Base-by-base conservation (phyloP, 2,329 filamentous ascomycete genomes). In the Botryosphaeria dothidea region DNA sequence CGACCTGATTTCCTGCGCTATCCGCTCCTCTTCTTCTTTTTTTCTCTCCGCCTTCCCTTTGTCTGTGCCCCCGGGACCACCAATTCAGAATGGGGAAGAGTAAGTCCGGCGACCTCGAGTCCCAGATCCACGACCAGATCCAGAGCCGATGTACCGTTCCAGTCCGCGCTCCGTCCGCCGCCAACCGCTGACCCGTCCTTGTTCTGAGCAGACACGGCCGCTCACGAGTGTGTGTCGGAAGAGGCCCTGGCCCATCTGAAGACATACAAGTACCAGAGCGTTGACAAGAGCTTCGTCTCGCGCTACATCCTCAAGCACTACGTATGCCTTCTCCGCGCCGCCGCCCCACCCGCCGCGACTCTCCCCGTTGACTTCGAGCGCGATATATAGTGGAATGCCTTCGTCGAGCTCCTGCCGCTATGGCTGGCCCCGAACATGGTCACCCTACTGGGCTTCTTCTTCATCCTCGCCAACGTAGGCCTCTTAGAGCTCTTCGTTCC, bases 371-470 rank as follows among this genome's bases (percentile, higher is more conserved):
- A 77, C 71, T 65, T 38, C 27, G 31, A 34, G 19, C 46, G 13
- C 45, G 52, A 21, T 71, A 21, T 45, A 73, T 79, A 98, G 94
- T 99, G 95, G 95, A 98, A 97, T 86, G 92, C 89, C 69, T 93
- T 93, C 72, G 95, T 98, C 72, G 89, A 97, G 76, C 81, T 97
- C 46, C 81, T 99, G 72, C 95, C 95, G 68, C 81, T 97, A 87
- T 99, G 94, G 93, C 86, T 99, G 63, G 95, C 95, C 29, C 95
- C 95, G 36, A 99, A 99, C 76, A 95, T 97, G 89, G 94, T 99
- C 66, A 99, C 95, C 69, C 84, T 99, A 25, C 80, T 98, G 54
- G 95, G 95, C 66, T 99, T 98, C 85, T 89, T 91, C 80, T 98
- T 94, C 83, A 96, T 99, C 71, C 81, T 99, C 61, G 88, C 81